Evolutionary conservation across 1,284 basidiomycete genomes (phyloP).

Genomic region (Uromyces viciae-fabae): DNA sequence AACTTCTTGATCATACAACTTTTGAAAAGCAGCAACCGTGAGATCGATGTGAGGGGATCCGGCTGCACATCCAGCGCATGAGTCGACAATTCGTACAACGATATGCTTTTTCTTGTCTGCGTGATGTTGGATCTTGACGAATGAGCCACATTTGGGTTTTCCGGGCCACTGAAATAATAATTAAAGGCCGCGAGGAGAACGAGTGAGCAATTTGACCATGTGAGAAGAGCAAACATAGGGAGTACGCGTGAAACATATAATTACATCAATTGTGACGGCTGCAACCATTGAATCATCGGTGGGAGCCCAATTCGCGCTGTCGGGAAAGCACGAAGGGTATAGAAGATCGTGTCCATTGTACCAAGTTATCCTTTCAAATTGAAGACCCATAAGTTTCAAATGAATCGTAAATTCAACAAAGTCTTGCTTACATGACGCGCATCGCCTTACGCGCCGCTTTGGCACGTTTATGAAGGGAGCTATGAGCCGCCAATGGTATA

Average conservation of each 20-base stretch:
- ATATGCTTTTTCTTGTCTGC: constrained; percentile 7
- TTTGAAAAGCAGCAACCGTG: constrained; percentile 22
- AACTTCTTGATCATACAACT: constrained; percentile 24
- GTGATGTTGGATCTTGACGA: constrained; percentile 13
- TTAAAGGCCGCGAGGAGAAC: neutral
- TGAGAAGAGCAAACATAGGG: neutral
- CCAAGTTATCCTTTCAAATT: constrained; percentile 29
- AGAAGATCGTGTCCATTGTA: constrained; percentile 25
- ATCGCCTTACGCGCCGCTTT: neutral
- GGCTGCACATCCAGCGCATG: neutral
- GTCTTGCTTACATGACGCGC: neutral
- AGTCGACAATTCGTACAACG: constrained; percentile 23
- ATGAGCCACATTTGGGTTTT: constrained; percentile 28
- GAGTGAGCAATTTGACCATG: too few relatives aligned
- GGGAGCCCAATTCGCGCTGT: constrained; percentile 25
- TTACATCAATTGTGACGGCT: constrained; percentile 28
- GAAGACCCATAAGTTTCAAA: neutral
- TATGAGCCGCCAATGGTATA: neutral
- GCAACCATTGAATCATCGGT: constrained; percentile 33
- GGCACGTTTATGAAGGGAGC: neutral
- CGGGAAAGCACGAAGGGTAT: constrained; percentile 7
- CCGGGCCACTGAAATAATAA: constrained; percentile 17
- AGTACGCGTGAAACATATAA: neutral
- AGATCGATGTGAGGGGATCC: constrained; percentile 24
- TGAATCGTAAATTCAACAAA: neutral